Evolutionary conservation across 2,329 filamentous ascomycete genomes (phyloP).

Genomic region (Cladosporium phlei): DNA sequence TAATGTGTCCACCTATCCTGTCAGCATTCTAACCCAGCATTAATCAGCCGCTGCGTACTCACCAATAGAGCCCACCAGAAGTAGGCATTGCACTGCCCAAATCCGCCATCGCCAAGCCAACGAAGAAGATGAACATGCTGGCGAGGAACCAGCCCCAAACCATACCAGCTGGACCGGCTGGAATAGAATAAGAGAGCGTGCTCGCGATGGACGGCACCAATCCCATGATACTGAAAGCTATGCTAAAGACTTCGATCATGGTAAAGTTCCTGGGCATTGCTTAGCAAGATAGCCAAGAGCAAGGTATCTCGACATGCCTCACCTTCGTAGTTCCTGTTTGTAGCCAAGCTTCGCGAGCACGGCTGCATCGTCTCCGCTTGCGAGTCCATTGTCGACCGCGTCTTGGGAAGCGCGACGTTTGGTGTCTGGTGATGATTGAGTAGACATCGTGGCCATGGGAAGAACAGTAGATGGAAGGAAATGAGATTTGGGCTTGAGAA

Average conservation of each 20-base stretch:
- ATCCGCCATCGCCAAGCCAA: constrained; percentile 55
- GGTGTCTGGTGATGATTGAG: neutral
- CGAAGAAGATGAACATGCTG: constrained; percentile 49
- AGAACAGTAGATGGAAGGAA: neutral
- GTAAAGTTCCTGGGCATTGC: constrained; percentile 48
- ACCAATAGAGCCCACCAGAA: constrained; percentile 55
- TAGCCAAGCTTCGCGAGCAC: constrained; percentile 39
- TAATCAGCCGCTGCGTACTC: constrained; percentile 45
- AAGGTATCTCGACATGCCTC: neutral
- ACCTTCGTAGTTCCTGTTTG: constrained; percentile 54
- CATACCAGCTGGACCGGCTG: constrained; percentile 57
- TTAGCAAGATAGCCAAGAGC: neutral
- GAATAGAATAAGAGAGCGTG: constrained; percentile 55
- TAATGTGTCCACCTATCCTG: constrained; percentile 50
- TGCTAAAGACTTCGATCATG: constrained; percentile 57
- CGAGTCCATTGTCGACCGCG: constrained; percentile 24
- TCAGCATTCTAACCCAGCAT: neutral
- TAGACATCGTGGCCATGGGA: neutral
- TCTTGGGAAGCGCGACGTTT: constrained; percentile 7
- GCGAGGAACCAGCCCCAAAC: constrained; percentile 60
- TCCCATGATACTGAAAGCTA: constrained; percentile 51
- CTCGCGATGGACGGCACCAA: constrained; percentile 57
- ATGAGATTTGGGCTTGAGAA: no score
- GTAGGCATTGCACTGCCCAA: constrained; percentile 49
- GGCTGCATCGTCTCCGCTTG: constrained; percentile 38